These are phyloP conservation scores for Jasminum sambac DNA, from an alignment of 257 asterid species.

Conservation along the genomic window DNA sequence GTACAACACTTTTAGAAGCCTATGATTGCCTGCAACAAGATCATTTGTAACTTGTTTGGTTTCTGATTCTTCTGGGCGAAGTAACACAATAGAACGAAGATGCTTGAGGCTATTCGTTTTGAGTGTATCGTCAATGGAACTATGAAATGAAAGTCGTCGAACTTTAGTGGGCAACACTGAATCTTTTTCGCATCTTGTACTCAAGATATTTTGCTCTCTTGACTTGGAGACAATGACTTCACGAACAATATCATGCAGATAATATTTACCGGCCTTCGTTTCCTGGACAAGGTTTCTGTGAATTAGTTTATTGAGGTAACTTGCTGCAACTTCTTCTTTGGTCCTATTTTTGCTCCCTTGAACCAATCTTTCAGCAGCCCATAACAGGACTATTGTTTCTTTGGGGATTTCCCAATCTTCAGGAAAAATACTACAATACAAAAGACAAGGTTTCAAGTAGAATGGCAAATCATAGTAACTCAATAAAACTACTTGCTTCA, in stretches of 20 bases:
- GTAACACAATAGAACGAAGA: too few relatives aligned
- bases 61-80: too few relatives aligned
- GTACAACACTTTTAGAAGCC: not conserved
- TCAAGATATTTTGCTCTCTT: not conserved
- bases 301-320: conserved; percentile 12
- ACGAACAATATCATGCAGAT: conserved; percentile 26
- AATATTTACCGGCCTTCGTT: not conserved
- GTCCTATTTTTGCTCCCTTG: not conserved
- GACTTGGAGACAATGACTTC: conserved; percentile 16
- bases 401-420: not conserved
- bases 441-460: conserved; percentile 17
- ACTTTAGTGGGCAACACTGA: too few relatives aligned
- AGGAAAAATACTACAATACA: conserved; percentile 22
- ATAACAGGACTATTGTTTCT: not conserved
- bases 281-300: too few relatives aligned
- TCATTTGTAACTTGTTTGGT: too few relatives aligned
- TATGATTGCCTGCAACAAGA: too few relatives aligned
- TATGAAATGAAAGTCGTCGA: too few relatives aligned
- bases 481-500: too few relatives aligned
- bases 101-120: too few relatives aligned
- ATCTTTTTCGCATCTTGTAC: too few relatives aligned
- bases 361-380: conserved; percentile 29
- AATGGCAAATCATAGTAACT: conserved; percentile 1
- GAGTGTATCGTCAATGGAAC: too few relatives aligned
- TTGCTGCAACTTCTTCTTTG: conserved; percentile 20